A percentile compares a stretch with the other conserved stretches of the same genome.
Evolutionary conservation across 202 grass and related monocot species (phyloP).

Genomic region (Musa balbisiana): DNA sequence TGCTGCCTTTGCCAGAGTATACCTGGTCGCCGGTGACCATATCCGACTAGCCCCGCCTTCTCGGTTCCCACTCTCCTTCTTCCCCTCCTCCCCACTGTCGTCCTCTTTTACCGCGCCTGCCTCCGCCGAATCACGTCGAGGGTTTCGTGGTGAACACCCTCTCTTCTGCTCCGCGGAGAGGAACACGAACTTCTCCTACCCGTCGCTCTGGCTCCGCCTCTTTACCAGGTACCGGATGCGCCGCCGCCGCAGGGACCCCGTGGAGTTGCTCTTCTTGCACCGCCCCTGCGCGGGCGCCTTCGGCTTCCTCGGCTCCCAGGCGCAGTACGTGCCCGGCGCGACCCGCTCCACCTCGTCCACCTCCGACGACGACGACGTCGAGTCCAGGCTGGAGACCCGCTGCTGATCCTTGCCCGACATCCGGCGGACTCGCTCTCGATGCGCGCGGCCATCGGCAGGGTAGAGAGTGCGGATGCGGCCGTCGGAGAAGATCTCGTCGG

Average conservation of each 20-base stretch:
- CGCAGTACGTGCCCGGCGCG: slow-evolving; percentile 30
- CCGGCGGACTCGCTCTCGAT: neutral
- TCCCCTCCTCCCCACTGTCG: no score
- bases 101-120: no score
- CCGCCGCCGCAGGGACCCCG: slow-evolving; percentile 26
- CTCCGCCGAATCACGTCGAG: no score
- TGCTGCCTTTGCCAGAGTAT: neutral
- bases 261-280: slow-evolving; percentile 52
- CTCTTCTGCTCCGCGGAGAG: slow-evolving; percentile 1
- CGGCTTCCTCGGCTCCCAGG: slow-evolving; percentile 31
- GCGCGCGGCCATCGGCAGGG: slow-evolving; percentile 6
- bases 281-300: neutral
- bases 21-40: no score
- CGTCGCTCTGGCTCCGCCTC: slow-evolving; percentile 40
- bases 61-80: neutral
- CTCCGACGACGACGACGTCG: neutral
- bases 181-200: slow-evolving; percentile 77
- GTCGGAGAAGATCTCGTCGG: slow-evolving; percentile 51
- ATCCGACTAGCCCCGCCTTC: slow-evolving; percentile 2
- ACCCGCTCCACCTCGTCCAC: neutral
- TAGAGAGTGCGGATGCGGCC: slow-evolving; percentile 44
- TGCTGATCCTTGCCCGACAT: neutral
- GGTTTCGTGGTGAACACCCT: no score
- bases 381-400: neutral
- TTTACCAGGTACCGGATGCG: slow-evolving; percentile 37